A percentile compares a stretch with the other conserved stretches of the same genome.
Evolutionary conservation across 2,329 filamentous ascomycete species (phyloP).

Genomic region (Pestalotiopsis fici): DNA sequence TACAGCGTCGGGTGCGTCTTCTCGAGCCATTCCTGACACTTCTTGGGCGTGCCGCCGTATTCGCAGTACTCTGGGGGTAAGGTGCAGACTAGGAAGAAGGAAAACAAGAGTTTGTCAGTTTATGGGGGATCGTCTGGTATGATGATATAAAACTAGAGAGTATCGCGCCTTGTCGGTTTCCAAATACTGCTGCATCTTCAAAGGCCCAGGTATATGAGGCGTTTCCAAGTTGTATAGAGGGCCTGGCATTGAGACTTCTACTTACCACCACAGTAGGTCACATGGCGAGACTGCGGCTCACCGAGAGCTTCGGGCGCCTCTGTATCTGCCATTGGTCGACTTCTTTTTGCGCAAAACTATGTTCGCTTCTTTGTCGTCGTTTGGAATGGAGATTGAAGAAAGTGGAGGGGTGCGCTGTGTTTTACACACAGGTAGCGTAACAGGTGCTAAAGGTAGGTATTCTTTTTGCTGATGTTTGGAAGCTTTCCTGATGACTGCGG

Average conservation of each 20-base stretch:
- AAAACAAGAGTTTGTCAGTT: neutral
- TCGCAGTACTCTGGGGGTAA: conserved; percentile 87
- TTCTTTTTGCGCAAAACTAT: neutral
- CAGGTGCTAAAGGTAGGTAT: neutral
- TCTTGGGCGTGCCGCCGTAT: conserved; percentile 93
- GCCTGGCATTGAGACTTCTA: conserved; percentile 13
- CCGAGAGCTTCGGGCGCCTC: conserved; percentile 44
- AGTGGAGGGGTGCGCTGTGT: neutral
- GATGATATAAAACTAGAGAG: neutral
- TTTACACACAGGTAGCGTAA: neutral
- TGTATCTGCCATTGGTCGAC: conserved; percentile 52
- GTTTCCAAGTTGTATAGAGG: neutral
- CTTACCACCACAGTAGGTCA: conserved; percentile 62
- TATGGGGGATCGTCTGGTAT: neutral
- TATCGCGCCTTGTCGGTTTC: neutral
- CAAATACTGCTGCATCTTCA: neutral
- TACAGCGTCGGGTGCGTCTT: conserved; percentile 75
- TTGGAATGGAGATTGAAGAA: neutral
- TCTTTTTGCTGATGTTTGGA: neutral
- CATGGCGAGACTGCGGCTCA: conserved; percentile 52
- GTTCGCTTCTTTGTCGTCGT: conserved; percentile 2
- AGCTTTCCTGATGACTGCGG: neutral
- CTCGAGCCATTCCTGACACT: conserved; percentile 95
- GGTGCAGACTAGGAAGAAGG: conserved; percentile 54
- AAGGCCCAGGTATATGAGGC: neutral